A percentile compares a stretch with the other conserved stretches of the same genome.
Conservation (phyloP, 768 basidiomycete genomes). For the Hydnum rufescens region DNA sequence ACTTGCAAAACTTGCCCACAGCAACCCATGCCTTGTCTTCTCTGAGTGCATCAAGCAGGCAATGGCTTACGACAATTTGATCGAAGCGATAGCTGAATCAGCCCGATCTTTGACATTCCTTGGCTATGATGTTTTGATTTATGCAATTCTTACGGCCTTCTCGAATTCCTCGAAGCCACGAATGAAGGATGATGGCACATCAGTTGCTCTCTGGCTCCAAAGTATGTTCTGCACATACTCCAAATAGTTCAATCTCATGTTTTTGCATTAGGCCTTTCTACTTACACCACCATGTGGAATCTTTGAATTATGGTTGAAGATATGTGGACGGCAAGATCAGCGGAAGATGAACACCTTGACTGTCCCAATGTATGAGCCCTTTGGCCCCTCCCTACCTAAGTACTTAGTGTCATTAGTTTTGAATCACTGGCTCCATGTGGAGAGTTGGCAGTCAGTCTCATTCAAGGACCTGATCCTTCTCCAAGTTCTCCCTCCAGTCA, state of each 20-base stretch:
- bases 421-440: too few relatives aligned
- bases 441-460: too few relatives aligned
- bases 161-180: slow-evolving; percentile 64
- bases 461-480: too few relatives aligned
- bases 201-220: slow-evolving; percentile 78
- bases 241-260: background rate
- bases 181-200: slow-evolving; percentile 83
- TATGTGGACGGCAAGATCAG: too few relatives aligned
- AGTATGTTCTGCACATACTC: slow-evolving; percentile 31
- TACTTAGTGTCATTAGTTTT: too few relatives aligned
- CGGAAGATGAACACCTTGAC: too few relatives aligned
- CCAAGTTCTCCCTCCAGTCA: too few relatives aligned
- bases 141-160: slow-evolving; percentile 68
- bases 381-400: too few relatives aligned
- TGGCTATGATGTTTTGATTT: slow-evolving; percentile 86
- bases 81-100: slow-evolving; percentile 73
- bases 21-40: slow-evolving; percentile 87
- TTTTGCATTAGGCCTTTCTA: slow-evolving; percentile 51
- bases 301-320: too few relatives aligned
- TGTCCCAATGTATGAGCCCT: too few relatives aligned
- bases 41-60: slow-evolving; percentile 78
- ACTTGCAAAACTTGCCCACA: slow-evolving; percentile 83
- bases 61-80: slow-evolving; percentile 90
- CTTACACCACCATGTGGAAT: slow-evolving; percentile 85
- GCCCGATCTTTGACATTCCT: slow-evolving; percentile 77